Conservation (phyloP, 2,329 filamentous ascomycete species). For the Penicillium sp. region DNA sequence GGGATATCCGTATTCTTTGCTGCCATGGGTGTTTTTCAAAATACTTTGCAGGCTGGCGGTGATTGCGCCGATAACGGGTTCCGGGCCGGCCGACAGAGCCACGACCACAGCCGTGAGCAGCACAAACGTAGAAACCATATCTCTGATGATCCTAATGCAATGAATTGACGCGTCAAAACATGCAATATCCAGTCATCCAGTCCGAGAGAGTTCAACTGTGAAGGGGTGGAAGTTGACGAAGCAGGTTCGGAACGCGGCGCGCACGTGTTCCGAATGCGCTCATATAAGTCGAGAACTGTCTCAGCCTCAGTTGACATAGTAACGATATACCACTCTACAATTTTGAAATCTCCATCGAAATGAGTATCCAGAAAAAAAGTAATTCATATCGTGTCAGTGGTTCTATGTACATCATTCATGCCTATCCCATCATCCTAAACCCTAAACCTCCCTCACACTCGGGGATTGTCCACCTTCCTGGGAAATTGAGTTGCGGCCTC, state of each 20-base stretch:
- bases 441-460: constrained; percentile 36
- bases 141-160: neutral
- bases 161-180: neutral
- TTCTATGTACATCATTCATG: constrained; percentile 15
- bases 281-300: neutral
- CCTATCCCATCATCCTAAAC: constrained; percentile 14
- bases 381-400: constrained; percentile 8
- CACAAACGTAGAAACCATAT: constrained; percentile 10
- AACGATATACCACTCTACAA: neutral
- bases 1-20: constrained; percentile 54
- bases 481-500: constrained; percentile 27
- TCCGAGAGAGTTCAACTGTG: neutral
- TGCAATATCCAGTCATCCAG: too few relatives aligned
- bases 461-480: constrained; percentile 31
- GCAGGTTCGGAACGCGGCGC: constrained; percentile 1
- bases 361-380: neutral
- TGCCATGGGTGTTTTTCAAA: constrained; percentile 50
- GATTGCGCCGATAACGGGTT: constrained; percentile 25
- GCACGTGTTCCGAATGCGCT: constrained; percentile 8
- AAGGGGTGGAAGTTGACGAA: neutral
- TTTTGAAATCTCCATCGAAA: neutral
- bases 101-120: constrained; percentile 19
- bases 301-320: neutral
- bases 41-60: constrained; percentile 52
- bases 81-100: constrained; percentile 21